Evolutionary conservation across 495 filamentous ascomycete species (phyloP).

Genomic region (Margaritispora aquatica): DNA sequence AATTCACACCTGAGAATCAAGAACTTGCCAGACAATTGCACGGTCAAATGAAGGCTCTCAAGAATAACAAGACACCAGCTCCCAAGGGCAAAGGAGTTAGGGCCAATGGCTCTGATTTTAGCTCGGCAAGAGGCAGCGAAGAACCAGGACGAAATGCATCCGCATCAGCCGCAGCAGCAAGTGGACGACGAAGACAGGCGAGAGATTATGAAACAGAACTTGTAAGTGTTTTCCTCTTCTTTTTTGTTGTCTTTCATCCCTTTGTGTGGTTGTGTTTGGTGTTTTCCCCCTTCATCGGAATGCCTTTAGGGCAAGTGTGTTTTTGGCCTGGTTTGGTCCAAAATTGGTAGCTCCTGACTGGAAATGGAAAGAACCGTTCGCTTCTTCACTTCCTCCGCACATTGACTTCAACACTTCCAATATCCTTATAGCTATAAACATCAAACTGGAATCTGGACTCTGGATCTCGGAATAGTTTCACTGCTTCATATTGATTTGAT

Average conservation of each 20-base stretch:
- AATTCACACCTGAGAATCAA: slow-evolving; percentile 90
- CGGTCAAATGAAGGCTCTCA: slow-evolving; percentile 47
- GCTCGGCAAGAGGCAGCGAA: slow-evolving; percentile 79
- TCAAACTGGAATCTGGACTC: neutral
- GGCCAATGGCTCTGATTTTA: slow-evolving; percentile 62
- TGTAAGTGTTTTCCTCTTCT: slow-evolving; percentile 51
- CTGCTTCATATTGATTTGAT: too few relatives aligned
- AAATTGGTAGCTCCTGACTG: too few relatives aligned
- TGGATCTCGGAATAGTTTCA: neutral
- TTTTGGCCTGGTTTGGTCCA: neutral
- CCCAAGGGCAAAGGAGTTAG: slow-evolving; percentile 34
- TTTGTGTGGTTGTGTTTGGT: neutral
- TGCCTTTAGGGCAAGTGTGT: neutral
- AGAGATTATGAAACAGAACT: slow-evolving; percentile 80
- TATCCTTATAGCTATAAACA: neutral
- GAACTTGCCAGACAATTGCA: slow-evolving; percentile 68
- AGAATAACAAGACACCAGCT: slow-evolving; percentile 47
- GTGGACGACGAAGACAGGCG: slow-evolving; percentile 55
- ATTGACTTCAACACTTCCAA: neutral
- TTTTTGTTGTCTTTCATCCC: slow-evolving; percentile 15
- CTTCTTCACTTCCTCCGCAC: neutral
- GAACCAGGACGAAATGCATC: slow-evolving; percentile 59
- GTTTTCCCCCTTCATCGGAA: too few relatives aligned
- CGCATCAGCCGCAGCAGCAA: slow-evolving; percentile 56
- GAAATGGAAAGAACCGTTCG: neutral